Conservation (phyloP, 305 asterid genomes). For the Ajuga reptans region DNA sequence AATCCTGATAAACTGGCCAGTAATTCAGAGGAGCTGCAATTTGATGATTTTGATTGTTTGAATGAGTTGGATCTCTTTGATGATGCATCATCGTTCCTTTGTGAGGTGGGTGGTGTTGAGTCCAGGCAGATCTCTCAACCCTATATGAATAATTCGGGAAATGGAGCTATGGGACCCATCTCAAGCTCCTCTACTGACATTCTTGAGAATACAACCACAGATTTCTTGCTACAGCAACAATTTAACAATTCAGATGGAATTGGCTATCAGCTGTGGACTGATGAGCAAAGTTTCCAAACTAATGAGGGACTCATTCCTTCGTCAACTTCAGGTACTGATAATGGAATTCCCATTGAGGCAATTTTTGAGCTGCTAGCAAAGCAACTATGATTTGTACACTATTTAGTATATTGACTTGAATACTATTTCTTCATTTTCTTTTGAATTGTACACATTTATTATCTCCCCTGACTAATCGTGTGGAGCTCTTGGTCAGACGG, state of each 20-base stretch:
- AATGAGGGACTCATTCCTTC: constrained; percentile 32
- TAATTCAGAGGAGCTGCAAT: constrained; percentile 29
- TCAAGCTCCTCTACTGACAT: constrained; percentile 29
- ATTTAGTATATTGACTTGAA: not conserved
- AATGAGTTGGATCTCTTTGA: constrained; percentile 51
- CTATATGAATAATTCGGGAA: constrained; percentile 22
- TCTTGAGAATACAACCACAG: constrained; percentile 24
- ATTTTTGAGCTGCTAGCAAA: constrained; percentile 28
- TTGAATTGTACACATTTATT: constrained; percentile 17
- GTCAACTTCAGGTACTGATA: constrained; percentile 61
- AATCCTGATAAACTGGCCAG: constrained; percentile 26
- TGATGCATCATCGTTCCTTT: constrained; percentile 37
- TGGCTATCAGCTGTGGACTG: constrained; percentile 37
- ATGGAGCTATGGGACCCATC: constrained; percentile 22
- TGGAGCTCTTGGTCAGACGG: constrained; percentile 85
- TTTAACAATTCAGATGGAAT: constrained; percentile 28
- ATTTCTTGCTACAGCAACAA: constrained; percentile 34
- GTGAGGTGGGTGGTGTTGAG: constrained; percentile 34
- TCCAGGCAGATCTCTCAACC: constrained; percentile 29
- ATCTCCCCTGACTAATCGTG: constrained; percentile 31
- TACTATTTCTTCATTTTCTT: not conserved
- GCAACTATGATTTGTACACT: constrained; percentile 21
- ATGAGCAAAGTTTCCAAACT: constrained; percentile 39
- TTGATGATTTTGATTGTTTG: constrained; percentile 47
- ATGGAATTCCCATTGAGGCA: constrained; percentile 23